phyloP scores from a whole-genome alignment of 139 green algal species.

The Tetradesmus lagerheimii region DNA sequence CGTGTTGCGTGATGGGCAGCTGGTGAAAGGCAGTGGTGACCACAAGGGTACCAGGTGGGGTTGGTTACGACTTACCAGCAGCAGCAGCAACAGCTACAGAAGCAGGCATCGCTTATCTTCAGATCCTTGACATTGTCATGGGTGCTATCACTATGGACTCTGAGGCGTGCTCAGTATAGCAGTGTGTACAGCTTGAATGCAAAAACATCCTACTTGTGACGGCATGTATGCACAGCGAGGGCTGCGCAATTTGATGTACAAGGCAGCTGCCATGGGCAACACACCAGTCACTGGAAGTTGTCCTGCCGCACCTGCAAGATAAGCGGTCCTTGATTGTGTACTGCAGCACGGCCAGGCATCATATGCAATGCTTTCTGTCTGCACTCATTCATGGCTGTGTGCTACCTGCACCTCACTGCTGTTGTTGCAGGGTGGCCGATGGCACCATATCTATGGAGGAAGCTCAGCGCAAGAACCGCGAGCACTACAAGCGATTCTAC shows the following conservation, averaged over 20 bases:
- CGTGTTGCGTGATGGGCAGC: constrained; percentile 50
- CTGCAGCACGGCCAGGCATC: too few relatives aligned
- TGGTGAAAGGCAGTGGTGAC: constrained; percentile 51
- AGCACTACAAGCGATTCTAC: constrained; percentile 64
- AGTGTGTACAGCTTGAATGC: too few relatives aligned
- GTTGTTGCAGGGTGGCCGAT: constrained; percentile 71
- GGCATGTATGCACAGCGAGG: too few relatives aligned
- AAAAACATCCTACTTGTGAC: too few relatives aligned
- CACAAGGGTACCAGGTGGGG: constrained; percentile 51
- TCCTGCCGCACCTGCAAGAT: too few relatives aligned
- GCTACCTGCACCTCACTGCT: not conserved
- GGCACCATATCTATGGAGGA: constrained; percentile 75
- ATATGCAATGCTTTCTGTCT: too few relatives aligned
- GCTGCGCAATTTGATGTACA: not conserved
- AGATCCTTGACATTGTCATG: too few relatives aligned
- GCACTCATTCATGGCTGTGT: not conserved
- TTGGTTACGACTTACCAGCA: not conserved
- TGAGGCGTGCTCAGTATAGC: too few relatives aligned
- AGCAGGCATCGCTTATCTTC: not conserved
- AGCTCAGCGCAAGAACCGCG: constrained; percentile 54
- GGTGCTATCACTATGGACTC: too few relatives aligned
- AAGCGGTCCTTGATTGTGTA: too few relatives aligned
- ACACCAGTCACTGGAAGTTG: too few relatives aligned
- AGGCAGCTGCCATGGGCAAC: too few relatives aligned
- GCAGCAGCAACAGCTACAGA: not conserved